Conservation (phyloP, 352 stramenopile genomes). For the Pythium periplocum region DNA sequence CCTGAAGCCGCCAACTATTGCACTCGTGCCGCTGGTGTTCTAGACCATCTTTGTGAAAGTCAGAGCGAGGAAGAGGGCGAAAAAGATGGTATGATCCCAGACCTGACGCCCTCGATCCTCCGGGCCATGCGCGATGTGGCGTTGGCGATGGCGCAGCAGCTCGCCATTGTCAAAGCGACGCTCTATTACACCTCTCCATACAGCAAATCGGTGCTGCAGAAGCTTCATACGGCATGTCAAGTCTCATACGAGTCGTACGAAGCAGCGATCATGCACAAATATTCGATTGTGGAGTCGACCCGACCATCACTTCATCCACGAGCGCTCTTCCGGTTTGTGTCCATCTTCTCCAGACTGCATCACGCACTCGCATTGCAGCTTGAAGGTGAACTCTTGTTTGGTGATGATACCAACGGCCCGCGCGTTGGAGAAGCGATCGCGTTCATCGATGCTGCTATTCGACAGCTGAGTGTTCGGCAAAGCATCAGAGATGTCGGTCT, state of each 20-base stretch:
- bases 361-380: conserved; percentile 22
- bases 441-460: conserved; percentile 11
- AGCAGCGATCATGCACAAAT: conserved; percentile 15
- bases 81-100: conserved; percentile 5
- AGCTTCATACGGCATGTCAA: conserved; percentile 24
- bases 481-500: conserved; percentile 21
- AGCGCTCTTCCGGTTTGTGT: conserved; percentile 19
- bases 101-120: conserved; percentile 10
- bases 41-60: conserved; percentile 3
- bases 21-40: conserved; percentile 11
- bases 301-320: too few species aligned
- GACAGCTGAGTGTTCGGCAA: conserved; percentile 18
- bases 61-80: too few species aligned
- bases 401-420: background rate
- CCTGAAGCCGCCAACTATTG: conserved; percentile 11
- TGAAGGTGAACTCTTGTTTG: conserved; percentile 18
- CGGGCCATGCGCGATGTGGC: conserved; percentile 9
- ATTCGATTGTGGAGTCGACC: background rate
- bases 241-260: conserved; percentile 21
- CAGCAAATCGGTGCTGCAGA: conserved; percentile 26
- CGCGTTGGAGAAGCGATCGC: conserved; percentile 27
- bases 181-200: conserved; percentile 24
- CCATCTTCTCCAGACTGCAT: conserved; percentile 29
- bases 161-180: conserved; percentile 32
- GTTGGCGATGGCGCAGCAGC: conserved; percentile 27